Conservation (phyloP, 2,329 filamentous ascomycete species). For the Calonectria pseudoturangicola region DNA sequence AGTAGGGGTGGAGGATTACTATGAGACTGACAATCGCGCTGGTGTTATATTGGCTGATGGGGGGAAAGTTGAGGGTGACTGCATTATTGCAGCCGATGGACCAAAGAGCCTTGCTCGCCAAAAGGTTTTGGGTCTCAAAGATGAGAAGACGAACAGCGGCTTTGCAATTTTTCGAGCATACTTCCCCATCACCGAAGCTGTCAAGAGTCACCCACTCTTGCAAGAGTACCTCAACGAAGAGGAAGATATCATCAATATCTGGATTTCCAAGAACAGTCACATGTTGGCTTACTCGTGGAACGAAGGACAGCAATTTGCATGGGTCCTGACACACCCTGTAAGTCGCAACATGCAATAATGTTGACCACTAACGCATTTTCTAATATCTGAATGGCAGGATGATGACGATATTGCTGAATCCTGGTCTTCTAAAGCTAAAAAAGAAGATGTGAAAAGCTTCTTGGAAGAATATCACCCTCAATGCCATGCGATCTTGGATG, state of each 20-base stretch:
- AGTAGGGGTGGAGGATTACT: constrained; percentile 10
- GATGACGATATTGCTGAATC: constrained; percentile 20
- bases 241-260: constrained; percentile 15
- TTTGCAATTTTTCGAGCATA: constrained; percentile 17
- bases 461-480: constrained; percentile 30
- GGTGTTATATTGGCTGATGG: neutral
- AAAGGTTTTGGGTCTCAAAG: constrained; percentile 4
- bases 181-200: neutral
- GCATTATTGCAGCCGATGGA: constrained; percentile 5
- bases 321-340: constrained; percentile 14
- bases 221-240: constrained; percentile 2
- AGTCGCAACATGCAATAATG: neutral
- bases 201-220: neutral
- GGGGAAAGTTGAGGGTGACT: neutral
- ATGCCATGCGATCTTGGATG: constrained; percentile 41
- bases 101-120: neutral
- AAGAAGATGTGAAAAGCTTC: neutral
- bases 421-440: constrained; percentile 4
- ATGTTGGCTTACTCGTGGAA: constrained; percentile 20
- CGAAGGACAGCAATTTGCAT: neutral
- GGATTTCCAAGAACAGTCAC: constrained; percentile 4
- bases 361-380: neutral
- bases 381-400: neutral
- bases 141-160: constrained; percentile 17
- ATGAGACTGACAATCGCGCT: neutral